Evolutionary conservation across 1,284 basidiomycete species (phyloP), one percentile per base, ranked within the genome.

Genomic region (Gymnopus androsaceus): DNA sequence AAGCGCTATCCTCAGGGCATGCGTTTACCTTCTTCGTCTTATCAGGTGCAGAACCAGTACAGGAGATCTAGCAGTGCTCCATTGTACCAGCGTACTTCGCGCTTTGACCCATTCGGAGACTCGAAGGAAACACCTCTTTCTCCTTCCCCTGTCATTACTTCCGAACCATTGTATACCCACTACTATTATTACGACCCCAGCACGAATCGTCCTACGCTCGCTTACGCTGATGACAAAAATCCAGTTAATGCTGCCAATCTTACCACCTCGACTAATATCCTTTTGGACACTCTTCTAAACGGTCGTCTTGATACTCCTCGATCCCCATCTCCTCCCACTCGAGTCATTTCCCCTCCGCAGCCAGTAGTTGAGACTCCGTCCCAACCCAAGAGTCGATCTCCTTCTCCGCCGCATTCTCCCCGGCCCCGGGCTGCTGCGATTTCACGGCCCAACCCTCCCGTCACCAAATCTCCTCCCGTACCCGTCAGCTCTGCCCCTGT

Each of bases 171-270:
- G 19, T 58, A 58, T 42, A 58, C 52, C 38, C 57, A 58, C 19
- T 58, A 55, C 41, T 58, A 58, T 21, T 58, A 58, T 51, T 58
- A 58, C 36, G 57, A 58, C 44, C 34, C 23, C 11, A 44, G 33
- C 38, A 58, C 57, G 49, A 58, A 58, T 42, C 50, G 49, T 33
- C 57, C 57, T 25, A 58, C 53, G 42, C 57, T 58, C 53, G 57
- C 57, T 55, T 58, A 55, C 37, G 53, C 54, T 21, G 54, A 55
- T 21, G 37, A 37, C 25, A 40, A 54, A 19, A 48, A 17, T 49
- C 11, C 38, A 28, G 27, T 25, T 14, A 38, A 38, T 45, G 36
- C 34, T 19, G 19, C 42, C 21, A 54, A 54, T 23, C 44, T 48
- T 55, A 55, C 54, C 36, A 34, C 38, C 37, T 40, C 46, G 33